Evolutionary conservation across 208 protist species (phyloP).

Genomic region (Leishmania aethiopica): DNA sequence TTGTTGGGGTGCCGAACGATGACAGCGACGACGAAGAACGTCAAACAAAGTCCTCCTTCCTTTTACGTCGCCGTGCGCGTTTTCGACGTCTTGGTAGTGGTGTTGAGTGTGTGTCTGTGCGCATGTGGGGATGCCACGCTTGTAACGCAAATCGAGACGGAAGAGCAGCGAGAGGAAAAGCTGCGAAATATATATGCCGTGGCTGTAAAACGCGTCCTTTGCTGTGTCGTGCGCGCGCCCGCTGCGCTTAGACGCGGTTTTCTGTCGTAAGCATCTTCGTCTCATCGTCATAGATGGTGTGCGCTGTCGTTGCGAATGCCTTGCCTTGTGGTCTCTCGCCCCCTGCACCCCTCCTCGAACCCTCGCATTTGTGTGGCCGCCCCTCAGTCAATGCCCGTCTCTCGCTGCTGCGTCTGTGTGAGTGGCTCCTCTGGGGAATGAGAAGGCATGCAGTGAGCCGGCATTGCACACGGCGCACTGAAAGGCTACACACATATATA

Average conservation of each 20-base stretch:
- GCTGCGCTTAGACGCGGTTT: background rate
- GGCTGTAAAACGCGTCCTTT: background rate
- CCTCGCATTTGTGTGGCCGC: too few species aligned
- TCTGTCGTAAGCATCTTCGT: background rate
- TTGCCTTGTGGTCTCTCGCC: background rate
- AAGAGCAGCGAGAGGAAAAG: background rate
- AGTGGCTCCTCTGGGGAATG: background rate
- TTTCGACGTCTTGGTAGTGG: background rate
- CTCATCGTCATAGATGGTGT: background rate
- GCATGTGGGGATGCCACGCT: background rate
- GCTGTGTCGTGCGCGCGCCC: background rate
- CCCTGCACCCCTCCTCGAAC: background rate
- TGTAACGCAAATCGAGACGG: background rate
- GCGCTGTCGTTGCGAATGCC: background rate
- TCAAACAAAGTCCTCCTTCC: background rate
- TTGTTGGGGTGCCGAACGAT: background rate
- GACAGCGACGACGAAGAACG: too few species aligned
- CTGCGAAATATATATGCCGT: background rate
- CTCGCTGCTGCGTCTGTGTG: background rate
- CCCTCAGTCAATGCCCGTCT: background rate
- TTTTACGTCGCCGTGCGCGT: background rate
- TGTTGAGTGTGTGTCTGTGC: background rate
- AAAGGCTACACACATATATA: background rate
- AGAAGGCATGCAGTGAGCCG: too few species aligned
- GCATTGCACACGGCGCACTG: too few species aligned